Evolutionary conservation across 208 protist species (phyloP).

Genomic region (Histomonas meleagridis): DNA sequence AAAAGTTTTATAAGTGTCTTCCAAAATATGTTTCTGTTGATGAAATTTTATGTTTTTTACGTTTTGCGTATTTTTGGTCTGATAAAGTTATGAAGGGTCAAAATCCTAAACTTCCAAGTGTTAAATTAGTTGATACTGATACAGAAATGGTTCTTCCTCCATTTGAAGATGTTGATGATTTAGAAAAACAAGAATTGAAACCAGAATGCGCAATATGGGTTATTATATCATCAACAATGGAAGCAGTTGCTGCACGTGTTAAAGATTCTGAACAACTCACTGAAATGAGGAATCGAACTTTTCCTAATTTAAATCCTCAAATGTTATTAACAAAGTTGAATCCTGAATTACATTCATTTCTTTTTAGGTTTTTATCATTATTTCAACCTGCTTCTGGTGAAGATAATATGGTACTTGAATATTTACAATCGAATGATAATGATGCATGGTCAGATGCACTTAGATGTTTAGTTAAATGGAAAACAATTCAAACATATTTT

Average conservation of each 20-base stretch:
- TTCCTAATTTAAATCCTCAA: not conserved
- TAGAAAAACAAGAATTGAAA: not conserved
- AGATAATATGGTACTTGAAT: not conserved
- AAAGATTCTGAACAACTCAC: not conserved
- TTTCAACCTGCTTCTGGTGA: not conserved
- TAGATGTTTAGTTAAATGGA: not conserved
- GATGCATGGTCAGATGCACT: not conserved
- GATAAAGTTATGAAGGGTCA: not conserved
- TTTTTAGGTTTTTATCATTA: not conserved
- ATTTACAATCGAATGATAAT: not conserved
- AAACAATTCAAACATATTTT: not conserved
- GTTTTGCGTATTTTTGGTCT: not conserved
- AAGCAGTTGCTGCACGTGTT: not conserved
- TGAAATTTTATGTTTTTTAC: not conserved
- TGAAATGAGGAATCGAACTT: not conserved
- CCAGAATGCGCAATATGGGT: not conserved
- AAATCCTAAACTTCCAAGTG: not conserved
- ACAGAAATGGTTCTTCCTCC: not conserved
- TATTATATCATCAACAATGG: not conserved
- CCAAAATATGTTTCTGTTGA: not conserved
- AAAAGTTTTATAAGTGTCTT: not conserved
- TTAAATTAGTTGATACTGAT: not conserved
- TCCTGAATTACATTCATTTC: not conserved
- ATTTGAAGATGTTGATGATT: not conserved
- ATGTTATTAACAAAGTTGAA: not conserved